A percentile compares a stretch with the other conserved stretches of the same genome.
Evolutionary conservation across 2,329 filamentous ascomycete species (phyloP).

Genomic region (Hypoxylon sp.): DNA sequence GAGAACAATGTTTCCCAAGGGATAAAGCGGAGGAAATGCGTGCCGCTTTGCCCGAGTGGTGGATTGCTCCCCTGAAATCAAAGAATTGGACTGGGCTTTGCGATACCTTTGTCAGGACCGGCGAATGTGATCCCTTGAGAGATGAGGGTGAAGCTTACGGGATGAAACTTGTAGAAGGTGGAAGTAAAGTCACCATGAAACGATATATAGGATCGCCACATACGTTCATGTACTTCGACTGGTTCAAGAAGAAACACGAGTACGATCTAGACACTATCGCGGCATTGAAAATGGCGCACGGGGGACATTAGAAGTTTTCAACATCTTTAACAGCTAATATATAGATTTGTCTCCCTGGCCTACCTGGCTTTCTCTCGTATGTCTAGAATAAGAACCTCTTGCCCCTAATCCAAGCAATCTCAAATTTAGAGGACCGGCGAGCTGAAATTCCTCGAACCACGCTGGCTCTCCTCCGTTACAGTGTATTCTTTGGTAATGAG

Average conservation of each 20-base stretch:
- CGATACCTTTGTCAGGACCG: conserved; percentile 56
- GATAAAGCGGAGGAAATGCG: conserved; percentile 49
- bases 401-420: neutral
- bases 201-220: conserved; percentile 65
- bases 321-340: neutral
- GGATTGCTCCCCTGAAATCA: conserved; percentile 54
- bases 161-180: conserved; percentile 59
- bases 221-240: conserved; percentile 59
- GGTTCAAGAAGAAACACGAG: conserved; percentile 52
- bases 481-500: conserved; percentile 46
- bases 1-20: conserved; percentile 49
- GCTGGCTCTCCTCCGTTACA: conserved; percentile 27
- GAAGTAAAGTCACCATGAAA: conserved; percentile 62
- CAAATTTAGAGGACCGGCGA: neutral
- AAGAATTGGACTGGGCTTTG: conserved; percentile 54
- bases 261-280: conserved; percentile 55
- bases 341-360: neutral
- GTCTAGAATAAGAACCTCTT: neutral
- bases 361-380: neutral
- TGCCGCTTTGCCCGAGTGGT: conserved; percentile 55
- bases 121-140: conserved; percentile 60
- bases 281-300: conserved; percentile 54
- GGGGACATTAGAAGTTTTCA: neutral
- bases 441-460: conserved; percentile 10
- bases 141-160: conserved; percentile 67